Percentiles rank a stretch among this genome's conserved stretches.
Evolutionary conservation across 108 stramenopile genomes (phyloP).

Genomic region (Discostella stelligeroides): DNA sequence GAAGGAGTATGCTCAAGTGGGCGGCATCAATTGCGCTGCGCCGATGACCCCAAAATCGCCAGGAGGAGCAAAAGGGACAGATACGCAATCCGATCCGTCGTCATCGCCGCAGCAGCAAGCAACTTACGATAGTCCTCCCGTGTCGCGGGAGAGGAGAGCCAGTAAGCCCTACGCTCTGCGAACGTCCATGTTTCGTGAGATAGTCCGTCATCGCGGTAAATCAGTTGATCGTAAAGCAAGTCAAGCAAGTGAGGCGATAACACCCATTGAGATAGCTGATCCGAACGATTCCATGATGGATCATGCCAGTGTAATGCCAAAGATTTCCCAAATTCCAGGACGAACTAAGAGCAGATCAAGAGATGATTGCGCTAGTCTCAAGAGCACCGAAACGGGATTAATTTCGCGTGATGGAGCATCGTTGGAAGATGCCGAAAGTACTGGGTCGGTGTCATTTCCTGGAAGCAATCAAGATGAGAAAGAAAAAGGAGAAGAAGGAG

Average conservation of each 20-base stretch:
- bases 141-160: no score
- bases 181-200: neutral
- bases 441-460: neutral
- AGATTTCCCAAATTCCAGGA: neutral
- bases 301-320: neutral
- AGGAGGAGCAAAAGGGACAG: no score
- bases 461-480: neutral
- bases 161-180: neutral
- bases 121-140: no score
- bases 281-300: no score
- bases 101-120: no score
- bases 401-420: neutral
- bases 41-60: no score
- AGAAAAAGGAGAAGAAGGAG: neutral
- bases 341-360: no score
- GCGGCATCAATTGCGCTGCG: no score
- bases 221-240: neutral
- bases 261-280: neutral
- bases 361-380: neutral
- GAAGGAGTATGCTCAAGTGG: no score
- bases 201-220: neutral
- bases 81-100: no score
- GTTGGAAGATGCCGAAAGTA: neutral
- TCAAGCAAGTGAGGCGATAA: neutral
- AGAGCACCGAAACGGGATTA: neutral